Evolutionary conservation across 2,329 filamentous ascomycete genomes (phyloP).

Genomic region (Emergomyces pasteurianus): DNA sequence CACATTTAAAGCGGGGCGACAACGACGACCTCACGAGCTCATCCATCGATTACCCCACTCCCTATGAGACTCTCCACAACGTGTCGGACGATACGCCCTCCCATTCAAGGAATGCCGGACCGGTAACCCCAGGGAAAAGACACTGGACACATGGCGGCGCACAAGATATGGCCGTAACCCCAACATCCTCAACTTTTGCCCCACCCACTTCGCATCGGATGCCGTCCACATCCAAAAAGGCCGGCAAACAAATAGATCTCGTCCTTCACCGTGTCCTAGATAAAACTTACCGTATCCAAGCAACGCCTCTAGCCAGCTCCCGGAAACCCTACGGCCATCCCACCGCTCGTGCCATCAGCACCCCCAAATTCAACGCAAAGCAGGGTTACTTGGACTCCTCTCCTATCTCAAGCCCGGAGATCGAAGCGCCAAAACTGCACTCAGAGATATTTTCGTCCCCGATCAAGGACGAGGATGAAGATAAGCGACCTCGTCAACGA

Average conservation of each 20-base stretch:
- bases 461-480: conserved; percentile 27
- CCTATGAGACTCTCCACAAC: conserved; percentile 60
- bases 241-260: conserved; percentile 46
- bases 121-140: conserved; percentile 25
- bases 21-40: conserved; percentile 31
- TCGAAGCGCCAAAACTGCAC: conserved; percentile 68
- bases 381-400: conserved; percentile 31
- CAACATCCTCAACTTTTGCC: conserved; percentile 46
- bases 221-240: conserved; percentile 28
- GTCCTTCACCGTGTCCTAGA: conserved; percentile 85
- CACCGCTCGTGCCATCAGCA: conserved; percentile 10
- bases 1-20: conserved; percentile 16
- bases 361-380: conserved; percentile 15
- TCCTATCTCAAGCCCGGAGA: conserved; percentile 62
- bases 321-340: conserved; percentile 8
- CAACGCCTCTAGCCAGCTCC: conserved; percentile 57
- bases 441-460: conserved; percentile 79
- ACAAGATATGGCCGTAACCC: conserved; percentile 41
- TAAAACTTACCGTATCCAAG: conserved; percentile 88
- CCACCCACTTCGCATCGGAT: conserved; percentile 37
- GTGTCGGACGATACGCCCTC: conserved; percentile 24
- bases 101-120: conserved; percentile 18
- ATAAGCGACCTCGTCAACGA: conserved; percentile 29
- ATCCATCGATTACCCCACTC: conserved; percentile 51
- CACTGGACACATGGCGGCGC: conserved; percentile 31